phyloP scores from a whole-genome alignment of 768 basidiomycete species.

The Royoungia palumana region DNA sequence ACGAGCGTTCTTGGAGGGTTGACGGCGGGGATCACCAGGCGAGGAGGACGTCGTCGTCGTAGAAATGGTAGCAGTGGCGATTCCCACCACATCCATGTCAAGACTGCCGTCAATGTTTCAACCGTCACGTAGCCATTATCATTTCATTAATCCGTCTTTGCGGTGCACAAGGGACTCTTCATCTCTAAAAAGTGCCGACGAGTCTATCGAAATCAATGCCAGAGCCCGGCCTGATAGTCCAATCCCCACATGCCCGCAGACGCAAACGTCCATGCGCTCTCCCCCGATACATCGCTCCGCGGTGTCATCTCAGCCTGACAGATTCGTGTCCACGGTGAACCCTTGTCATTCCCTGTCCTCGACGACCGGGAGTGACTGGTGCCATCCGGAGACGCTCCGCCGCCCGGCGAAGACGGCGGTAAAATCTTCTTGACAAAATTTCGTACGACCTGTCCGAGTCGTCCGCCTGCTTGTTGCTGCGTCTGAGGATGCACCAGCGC shows the following conservation, averaged over 20 bases:
- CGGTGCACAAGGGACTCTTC: no score
- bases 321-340: not conserved
- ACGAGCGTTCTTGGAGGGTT: no score
- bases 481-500: not conserved
- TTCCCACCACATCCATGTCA: no score
- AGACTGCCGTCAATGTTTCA: no score
- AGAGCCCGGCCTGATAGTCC: constrained; percentile 15
- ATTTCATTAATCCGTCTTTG: no score
- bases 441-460: constrained; percentile 21
- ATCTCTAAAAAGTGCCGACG: no score
- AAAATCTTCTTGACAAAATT: constrained; percentile 21
- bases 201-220: constrained; percentile 5
- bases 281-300: constrained; percentile 13
- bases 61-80: no score
- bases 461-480: constrained; percentile 8
- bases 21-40: no score
- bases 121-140: no score
- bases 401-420: constrained; percentile 9
- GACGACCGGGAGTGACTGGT: not conserved
- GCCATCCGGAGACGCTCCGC: not conserved
- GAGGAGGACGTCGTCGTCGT: no score
- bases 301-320: constrained; percentile 9
- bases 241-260: constrained; percentile 10
- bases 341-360: not conserved
- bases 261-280: constrained; percentile 21